Conservation (phyloP, 2,329 filamentous ascomycete species). For the Fusarium euwallaceae region DNA sequence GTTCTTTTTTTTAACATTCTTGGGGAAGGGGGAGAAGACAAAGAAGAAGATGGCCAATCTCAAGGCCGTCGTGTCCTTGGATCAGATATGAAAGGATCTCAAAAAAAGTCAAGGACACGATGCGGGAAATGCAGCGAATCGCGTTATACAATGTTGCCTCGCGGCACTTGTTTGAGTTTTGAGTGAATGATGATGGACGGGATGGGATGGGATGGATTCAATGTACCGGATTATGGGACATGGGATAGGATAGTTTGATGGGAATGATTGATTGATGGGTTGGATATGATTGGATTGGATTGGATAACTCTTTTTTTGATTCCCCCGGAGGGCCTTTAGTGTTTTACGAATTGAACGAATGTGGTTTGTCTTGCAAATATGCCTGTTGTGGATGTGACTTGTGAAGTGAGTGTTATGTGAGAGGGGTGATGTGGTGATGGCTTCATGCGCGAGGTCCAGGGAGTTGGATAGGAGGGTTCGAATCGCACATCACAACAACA, state of each 20-base stretch:
- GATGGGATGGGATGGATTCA: background rate
- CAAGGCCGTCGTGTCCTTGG: constrained; percentile 20
- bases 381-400: background rate
- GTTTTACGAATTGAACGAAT: constrained; percentile 40
- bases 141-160: constrained; percentile 62
- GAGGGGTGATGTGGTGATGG: constrained; percentile 10
- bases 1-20: constrained; percentile 23
- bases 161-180: constrained; percentile 57
- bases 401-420: background rate
- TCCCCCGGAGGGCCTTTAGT: constrained; percentile 39
- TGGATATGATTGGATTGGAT: constrained; percentile 13
- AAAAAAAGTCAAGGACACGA: constrained; percentile 38
- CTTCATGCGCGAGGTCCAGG: constrained; percentile 8
- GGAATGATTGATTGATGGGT: background rate
- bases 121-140: constrained; percentile 36
- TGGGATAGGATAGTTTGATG: background rate
- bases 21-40: background rate
- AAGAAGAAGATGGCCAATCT: constrained; percentile 2
- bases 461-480: constrained; percentile 11
- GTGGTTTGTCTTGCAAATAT: constrained; percentile 4
- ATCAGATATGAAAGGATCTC: constrained; percentile 23
- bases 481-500: background rate
- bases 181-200: constrained; percentile 25
- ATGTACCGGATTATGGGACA: background rate
- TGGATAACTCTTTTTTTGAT: constrained; percentile 33